These are phyloP conservation scores for Blattamonas nauphoetae DNA, from an alignment of 78 protist genomes.

Conservation along the genomic window DNA sequence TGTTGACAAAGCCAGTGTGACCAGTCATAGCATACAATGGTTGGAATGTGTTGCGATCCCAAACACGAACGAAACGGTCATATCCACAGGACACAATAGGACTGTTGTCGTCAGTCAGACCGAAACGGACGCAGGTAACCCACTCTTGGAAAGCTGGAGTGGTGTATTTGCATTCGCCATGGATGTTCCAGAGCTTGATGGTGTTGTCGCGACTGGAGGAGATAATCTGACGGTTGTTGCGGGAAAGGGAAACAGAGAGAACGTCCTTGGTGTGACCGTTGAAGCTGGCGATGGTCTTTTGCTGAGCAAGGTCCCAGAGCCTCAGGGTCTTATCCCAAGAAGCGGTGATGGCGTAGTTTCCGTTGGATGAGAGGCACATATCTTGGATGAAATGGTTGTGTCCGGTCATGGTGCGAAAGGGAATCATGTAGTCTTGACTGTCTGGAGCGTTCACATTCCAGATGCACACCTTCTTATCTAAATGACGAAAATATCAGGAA, in stretches of 20 bases:
- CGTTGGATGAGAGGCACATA: conserved; percentile 1
- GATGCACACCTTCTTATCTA: no score
- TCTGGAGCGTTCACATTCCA: no score
- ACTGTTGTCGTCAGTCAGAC: neutral
- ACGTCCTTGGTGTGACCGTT: conserved; percentile 18
- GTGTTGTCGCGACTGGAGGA: conserved; percentile 26
- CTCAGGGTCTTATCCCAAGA: conserved; percentile 32
- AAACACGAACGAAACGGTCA: neutral
- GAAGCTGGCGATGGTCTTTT: neutral
- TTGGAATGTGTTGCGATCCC: neutral
- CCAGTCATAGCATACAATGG: neutral
- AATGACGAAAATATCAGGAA: no score
- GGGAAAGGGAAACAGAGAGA: conserved; percentile 25
- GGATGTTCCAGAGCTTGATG: conserved; percentile 29
- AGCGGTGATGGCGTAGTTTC: conserved; percentile 21
- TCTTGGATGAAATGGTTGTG: conserved; percentile 12
- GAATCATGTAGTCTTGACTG: no score
- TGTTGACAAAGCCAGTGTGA: conserved; percentile 18
- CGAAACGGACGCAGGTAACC: neutral
- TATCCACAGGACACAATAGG: neutral
- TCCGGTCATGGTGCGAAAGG: no score
- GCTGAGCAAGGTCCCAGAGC: conserved; percentile 14
- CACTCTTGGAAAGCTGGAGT: conserved; percentile 3
- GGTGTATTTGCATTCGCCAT: conserved; percentile 17
- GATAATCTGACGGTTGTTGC: conserved; percentile 22